Evolutionary conservation across 208 protist species (phyloP).

Genomic region (Trypanosoma avium): DNA sequence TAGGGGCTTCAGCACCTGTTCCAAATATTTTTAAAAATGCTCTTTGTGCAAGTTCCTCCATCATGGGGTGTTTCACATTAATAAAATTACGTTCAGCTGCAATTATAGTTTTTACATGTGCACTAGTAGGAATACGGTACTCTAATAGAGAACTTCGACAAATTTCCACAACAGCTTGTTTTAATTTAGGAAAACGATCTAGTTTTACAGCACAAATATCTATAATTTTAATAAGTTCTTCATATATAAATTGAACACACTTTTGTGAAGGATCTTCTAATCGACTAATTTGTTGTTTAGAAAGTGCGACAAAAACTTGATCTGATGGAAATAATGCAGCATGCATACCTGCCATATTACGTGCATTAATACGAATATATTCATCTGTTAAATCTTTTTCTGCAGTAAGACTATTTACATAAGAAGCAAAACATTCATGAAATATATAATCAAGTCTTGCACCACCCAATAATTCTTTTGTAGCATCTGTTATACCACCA

Average conservation of each 20-base stretch:
- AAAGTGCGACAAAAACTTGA: slow-evolving; percentile 95
- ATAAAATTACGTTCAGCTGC: slow-evolving; percentile 96
- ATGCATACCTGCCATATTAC: slow-evolving; percentile 96
- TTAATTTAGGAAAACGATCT: slow-evolving; percentile 91
- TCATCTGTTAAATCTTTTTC: slow-evolving; percentile 92
- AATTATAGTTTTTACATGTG: slow-evolving; percentile 94
- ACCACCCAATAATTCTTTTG: slow-evolving; percentile 94
- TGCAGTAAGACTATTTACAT: slow-evolving; percentile 86
- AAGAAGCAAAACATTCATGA: slow-evolving; percentile 91
- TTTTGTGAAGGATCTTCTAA: slow-evolving; percentile 94
- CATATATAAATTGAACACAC: slow-evolving; percentile 95
- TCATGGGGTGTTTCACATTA: slow-evolving; percentile 94
- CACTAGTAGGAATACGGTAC: slow-evolving; percentile 74
- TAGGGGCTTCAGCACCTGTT: slow-evolving; percentile 6
- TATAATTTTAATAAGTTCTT: slow-evolving; percentile 95
- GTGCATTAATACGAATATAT: slow-evolving; percentile 96
- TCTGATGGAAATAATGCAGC: slow-evolving; percentile 97
- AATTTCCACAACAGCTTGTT: slow-evolving; percentile 81
- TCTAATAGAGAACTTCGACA: slow-evolving; percentile 83
- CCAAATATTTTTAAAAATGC: slow-evolving; percentile 83
- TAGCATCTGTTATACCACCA: slow-evolving; percentile 88
- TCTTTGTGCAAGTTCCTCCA: slow-evolving; percentile 80
- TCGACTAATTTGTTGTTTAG: slow-evolving; percentile 93
- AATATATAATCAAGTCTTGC: slow-evolving; percentile 97
- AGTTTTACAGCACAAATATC: slow-evolving; percentile 71